phyloP scores from a whole-genome alignment of 805 yeast genomes.

The Candida sphagnicola region DNA sequence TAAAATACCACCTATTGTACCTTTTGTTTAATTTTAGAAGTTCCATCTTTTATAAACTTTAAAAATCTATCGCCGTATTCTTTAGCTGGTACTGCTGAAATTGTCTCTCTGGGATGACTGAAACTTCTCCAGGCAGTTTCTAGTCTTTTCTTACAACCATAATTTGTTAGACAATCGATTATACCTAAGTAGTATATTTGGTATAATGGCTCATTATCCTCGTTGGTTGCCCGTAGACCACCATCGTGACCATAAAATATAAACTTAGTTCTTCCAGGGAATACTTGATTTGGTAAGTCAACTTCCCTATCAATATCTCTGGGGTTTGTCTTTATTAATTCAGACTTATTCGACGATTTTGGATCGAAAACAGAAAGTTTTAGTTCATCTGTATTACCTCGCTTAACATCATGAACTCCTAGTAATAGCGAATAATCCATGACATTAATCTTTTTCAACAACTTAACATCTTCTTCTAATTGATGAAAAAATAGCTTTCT shows the following conservation, averaged over 20 bases:
- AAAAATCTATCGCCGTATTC: conserved; percentile 90
- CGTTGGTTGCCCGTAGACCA: conserved; percentile 74
- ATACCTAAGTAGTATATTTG: conserved; percentile 87
- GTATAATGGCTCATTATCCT: conserved; percentile 52
- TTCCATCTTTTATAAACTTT: conserved; percentile 52
- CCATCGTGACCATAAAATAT: conserved; percentile 78
- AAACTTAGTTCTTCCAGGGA: conserved; percentile 47
- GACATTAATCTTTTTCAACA: conserved; percentile 71
- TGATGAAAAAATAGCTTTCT: conserved; percentile 60
- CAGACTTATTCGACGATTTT: conserved; percentile 32
- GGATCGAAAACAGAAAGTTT: conserved; percentile 45
- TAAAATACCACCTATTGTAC: not conserved
- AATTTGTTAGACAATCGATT: conserved; percentile 87
- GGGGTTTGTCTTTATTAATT: conserved; percentile 45
- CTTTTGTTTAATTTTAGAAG: conserved; percentile 11
- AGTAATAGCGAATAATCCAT: conserved; percentile 94
- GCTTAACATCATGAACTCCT: conserved; percentile 77
- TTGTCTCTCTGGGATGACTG: conserved; percentile 60
- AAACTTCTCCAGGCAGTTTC: conserved; percentile 86
- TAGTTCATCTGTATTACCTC: conserved; percentile 34
- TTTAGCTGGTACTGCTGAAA: conserved; percentile 85
- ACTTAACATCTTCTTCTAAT: conserved; percentile 66
- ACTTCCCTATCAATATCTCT: conserved; percentile 34
- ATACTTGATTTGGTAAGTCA: conserved; percentile 43
- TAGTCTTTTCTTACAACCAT: conserved; percentile 64